Percentiles rank a stretch among this genome's conserved stretches.
Conservation (phyloP, 352 stramenopile genomes). For the Pythium vanterpoolii region DNA sequence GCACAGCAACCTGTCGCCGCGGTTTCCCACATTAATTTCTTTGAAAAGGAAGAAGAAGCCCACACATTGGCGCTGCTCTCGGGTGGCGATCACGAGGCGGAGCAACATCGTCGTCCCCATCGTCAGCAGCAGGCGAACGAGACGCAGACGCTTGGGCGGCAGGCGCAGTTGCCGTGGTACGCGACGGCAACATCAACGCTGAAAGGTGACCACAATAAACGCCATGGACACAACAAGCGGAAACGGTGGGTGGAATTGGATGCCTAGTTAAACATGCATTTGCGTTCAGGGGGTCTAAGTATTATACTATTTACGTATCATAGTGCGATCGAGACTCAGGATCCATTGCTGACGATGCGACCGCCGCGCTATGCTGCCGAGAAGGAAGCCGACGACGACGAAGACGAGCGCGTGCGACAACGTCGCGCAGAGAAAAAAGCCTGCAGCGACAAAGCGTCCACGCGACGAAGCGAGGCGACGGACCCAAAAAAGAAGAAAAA, state of each 20-base stretch:
- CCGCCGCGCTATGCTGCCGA: neutral
- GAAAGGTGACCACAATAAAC: neutral
- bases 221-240: slow-evolving; percentile 7
- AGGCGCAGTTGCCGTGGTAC: slow-evolving; percentile 25
- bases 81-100: neutral
- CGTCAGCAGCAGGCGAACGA: neutral
- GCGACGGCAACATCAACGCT: neutral
- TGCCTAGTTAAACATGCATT: neutral
- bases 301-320: neutral
- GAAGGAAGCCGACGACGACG: slow-evolving; percentile 5
- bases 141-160: slow-evolving; percentile 22
- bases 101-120: neutral
- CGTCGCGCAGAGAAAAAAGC: neutral
- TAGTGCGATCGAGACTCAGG: slow-evolving; percentile 13
- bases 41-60: slow-evolving; percentile 23
- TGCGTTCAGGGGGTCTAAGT: no score
- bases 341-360: slow-evolving; percentile 18
- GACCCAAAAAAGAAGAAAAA: slow-evolving; percentile 7
- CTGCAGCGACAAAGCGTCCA: neutral
- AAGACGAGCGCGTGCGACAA: slow-evolving; percentile 16
- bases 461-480: neutral
- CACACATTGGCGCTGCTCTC: slow-evolving; percentile 24
- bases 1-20: neutral
- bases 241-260: slow-evolving; percentile 7
- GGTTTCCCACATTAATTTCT: slow-evolving; percentile 26